Conservation (phyloP, 2,329 filamentous ascomycete species). For the Lachnellula hyalina region DNA sequence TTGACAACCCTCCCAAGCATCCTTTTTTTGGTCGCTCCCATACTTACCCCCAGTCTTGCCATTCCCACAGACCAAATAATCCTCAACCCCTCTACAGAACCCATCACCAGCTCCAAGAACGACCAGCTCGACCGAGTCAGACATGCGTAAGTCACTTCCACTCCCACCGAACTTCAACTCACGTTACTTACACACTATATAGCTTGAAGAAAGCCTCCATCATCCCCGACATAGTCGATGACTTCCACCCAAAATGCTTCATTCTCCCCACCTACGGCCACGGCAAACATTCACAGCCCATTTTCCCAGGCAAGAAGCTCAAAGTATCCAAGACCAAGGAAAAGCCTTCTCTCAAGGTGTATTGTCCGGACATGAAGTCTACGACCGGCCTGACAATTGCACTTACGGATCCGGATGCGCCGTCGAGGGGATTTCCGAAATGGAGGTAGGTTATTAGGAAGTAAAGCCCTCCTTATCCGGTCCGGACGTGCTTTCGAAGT, state of each 20-base stretch:
- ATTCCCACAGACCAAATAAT: neutral
- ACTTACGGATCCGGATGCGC: conserved; percentile 55
- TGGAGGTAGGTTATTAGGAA: conserved; percentile 33
- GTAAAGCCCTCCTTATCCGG: no score
- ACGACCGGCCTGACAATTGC: conserved; percentile 39
- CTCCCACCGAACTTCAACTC: conserved; percentile 14
- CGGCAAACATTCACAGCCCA: conserved; percentile 35
- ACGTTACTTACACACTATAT: neutral
- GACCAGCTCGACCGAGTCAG: neutral
- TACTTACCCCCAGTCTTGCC: neutral
- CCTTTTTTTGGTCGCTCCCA: neutral
- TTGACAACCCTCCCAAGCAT: neutral
- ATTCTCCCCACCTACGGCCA: conserved; percentile 43
- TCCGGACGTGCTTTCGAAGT: no score
- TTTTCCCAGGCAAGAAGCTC: conserved; percentile 41
- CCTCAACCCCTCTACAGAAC: neutral
- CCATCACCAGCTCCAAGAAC: neutral
- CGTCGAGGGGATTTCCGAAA: conserved; percentile 45
- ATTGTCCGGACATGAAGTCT: conserved; percentile 19
- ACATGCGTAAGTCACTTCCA: conserved; percentile 13
- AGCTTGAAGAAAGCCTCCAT: conserved; percentile 21
- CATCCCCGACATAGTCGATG: conserved; percentile 43
- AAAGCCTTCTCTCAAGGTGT: conserved; percentile 27
- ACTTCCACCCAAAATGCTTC: conserved; percentile 49
- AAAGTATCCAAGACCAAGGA: conserved; percentile 26